Conservation (phyloP, 176 grass and related monocot genomes). For the Chloris gayana region DNA sequence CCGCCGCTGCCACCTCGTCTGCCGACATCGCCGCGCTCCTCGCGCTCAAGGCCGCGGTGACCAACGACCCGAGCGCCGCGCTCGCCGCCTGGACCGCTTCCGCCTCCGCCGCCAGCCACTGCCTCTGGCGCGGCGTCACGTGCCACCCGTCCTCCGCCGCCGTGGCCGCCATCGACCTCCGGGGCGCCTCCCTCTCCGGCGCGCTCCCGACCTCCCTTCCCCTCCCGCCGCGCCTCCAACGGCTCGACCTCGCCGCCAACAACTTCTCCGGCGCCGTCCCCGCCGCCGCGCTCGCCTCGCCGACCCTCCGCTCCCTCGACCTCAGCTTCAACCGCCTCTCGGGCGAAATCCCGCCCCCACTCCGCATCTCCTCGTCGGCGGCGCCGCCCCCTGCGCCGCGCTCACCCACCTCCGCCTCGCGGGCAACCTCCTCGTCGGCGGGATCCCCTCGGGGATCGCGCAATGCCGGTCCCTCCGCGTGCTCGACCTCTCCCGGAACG, state of each 20-base stretch:
- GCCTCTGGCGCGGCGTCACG: conserved; percentile 61
- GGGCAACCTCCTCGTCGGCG: conserved; percentile 46
- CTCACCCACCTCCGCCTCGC: conserved; percentile 52
- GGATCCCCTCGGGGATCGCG: conserved; percentile 49
- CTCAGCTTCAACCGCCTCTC: conserved; percentile 50
- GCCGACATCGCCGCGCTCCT: conserved; percentile 48
- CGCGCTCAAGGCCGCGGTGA: conserved; percentile 49
- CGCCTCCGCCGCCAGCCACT: conserved; percentile 28
- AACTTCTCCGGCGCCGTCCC: conserved; percentile 61
- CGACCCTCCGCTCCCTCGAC: conserved; percentile 55
- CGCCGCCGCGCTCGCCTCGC: conserved; percentile 34
- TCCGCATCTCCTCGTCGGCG: not conserved
- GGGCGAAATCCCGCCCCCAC: conserved; percentile 2
- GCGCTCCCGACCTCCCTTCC: conserved; percentile 31
- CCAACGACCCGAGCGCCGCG: conserved; percentile 43
- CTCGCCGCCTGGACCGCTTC: conserved; percentile 45
- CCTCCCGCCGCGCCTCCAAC: conserved; percentile 48
- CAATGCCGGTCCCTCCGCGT: conserved; percentile 47
- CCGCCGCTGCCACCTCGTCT: not conserved
- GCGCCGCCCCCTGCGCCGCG: conserved; percentile 12
- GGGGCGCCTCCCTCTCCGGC: conserved; percentile 40
- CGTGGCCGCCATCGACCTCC: conserved; percentile 49
- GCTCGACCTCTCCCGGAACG: conserved; percentile 58
- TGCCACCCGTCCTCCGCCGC: conserved; percentile 37
- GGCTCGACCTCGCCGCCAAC: conserved; percentile 60